These are phyloP conservation scores for Starmerella bacillaris DNA, from an alignment of 805 yeast species.

Conservation along the genomic window DNA sequence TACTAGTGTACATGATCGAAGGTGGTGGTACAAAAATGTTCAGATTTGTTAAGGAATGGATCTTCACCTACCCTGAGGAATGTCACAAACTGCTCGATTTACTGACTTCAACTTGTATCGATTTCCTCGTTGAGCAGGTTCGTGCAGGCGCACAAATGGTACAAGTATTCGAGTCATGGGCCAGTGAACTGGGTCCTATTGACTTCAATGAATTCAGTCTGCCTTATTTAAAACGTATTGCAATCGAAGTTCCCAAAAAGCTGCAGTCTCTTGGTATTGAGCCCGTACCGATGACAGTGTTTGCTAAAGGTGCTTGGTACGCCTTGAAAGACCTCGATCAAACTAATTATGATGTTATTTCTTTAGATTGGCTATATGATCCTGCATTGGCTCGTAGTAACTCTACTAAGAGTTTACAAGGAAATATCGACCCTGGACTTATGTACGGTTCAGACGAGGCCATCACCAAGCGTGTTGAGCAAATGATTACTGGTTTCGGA, in stretches of 20 bases:
- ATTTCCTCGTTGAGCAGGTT: conserved; percentile 84
- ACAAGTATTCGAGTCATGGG: conserved; percentile 96
- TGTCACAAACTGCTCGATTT: conserved; percentile 55
- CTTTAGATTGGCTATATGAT: conserved; percentile 78
- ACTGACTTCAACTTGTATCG: conserved; percentile 74
- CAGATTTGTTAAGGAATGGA: conserved; percentile 82
- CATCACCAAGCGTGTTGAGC: conserved; percentile 63
- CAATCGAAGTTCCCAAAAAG: conserved; percentile 46
- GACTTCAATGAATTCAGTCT: conserved; percentile 79
- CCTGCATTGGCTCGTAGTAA: conserved; percentile 66
- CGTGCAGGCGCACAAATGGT: conserved; percentile 96
- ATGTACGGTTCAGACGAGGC: conserved; percentile 78
- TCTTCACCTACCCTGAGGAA: conserved; percentile 58
- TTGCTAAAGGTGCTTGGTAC: conserved; percentile 95
- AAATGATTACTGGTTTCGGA: conserved; percentile 82
- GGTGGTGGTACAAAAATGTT: conserved; percentile 91
- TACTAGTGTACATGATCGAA: conserved; percentile 90
- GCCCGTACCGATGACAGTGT: conserved; percentile 67
- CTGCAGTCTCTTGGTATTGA: conserved; percentile 60
- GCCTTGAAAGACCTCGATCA: conserved; percentile 61
- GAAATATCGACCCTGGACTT: conserved; percentile 87
- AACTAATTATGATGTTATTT: conserved; percentile 69
- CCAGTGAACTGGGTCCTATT: conserved; percentile 81
- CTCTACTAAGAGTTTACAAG: conserved; percentile 57
- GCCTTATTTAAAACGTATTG: conserved; percentile 70